These are phyloP conservation scores for Leccinum ochraceum DNA, from an alignment of 768 basidiomycete genomes.

Conservation along the genomic window DNA sequence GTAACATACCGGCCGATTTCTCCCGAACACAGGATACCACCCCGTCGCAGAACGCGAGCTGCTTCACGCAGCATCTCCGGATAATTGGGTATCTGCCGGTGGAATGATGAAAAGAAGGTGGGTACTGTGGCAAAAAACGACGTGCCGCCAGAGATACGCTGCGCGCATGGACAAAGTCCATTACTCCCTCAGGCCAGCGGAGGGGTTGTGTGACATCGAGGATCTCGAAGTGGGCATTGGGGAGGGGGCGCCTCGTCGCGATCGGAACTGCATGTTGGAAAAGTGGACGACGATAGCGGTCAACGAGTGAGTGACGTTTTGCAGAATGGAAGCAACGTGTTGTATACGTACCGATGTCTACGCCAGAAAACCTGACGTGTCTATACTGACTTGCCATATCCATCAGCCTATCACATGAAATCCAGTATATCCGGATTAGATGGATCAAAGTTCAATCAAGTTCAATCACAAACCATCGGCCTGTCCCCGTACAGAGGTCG, in stretches of 20 bases:
- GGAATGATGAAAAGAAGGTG: conserved; percentile 18
- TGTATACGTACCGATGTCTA: conserved; percentile 68
- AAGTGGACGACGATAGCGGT: conserved; percentile 1
- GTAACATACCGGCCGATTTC: conserved; percentile 54
- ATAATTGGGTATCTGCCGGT: conserved; percentile 56
- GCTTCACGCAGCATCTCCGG: conserved; percentile 54
- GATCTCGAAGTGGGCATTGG: conserved; percentile 67
- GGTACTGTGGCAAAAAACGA: conserved; percentile 13
- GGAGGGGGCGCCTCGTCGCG: conserved; percentile 58
- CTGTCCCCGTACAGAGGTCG: conserved; percentile 78
- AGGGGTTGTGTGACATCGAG: conserved; percentile 56
- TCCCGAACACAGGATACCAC: conserved; percentile 68
- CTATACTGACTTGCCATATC: conserved; percentile 73
- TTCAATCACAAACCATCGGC: conserved; percentile 56
- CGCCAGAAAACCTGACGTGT: conserved; percentile 62
- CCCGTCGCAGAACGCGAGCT: conserved; percentile 62
- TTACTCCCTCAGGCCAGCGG: conserved; percentile 51
- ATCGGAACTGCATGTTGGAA: conserved; percentile 58
- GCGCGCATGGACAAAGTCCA: conserved; percentile 72
- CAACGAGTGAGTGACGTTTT: conserved; percentile 14
- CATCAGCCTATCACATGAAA: conserved; percentile 54
- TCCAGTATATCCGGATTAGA: conserved; percentile 15
- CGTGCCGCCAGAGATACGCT: conserved; percentile 60
- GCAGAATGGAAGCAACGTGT: conserved; percentile 13
- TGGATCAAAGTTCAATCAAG: conserved; percentile 19